Conservation (phyloP, 768 basidiomycete genomes). For the Boletus rex-veris region DNA sequence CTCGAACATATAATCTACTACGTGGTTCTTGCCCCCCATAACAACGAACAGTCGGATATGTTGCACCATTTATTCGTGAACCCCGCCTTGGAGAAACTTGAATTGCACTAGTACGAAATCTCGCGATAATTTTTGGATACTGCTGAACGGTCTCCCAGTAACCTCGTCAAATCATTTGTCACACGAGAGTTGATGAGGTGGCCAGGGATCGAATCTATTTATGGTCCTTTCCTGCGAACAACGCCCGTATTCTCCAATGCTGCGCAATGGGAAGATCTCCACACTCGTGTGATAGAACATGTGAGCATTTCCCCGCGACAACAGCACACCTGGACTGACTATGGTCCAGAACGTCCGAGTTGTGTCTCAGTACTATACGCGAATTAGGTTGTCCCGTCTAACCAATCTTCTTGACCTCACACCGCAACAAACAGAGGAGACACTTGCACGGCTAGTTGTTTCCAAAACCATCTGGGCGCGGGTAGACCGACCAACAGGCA, state of each 20-base stretch:
- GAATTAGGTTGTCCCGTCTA: constrained; percentile 81
- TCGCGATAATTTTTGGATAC: constrained; percentile 1
- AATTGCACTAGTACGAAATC: constrained; percentile 73
- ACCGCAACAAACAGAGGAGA: constrained; percentile 79
- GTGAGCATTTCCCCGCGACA: constrained; percentile 44
- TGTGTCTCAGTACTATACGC: constrained; percentile 90
- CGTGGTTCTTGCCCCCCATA: constrained; percentile 87
- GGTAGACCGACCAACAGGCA: constrained; percentile 86
- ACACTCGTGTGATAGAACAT: constrained; percentile 94
- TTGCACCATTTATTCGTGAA: constrained; percentile 81
- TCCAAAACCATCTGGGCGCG: constrained; percentile 92
- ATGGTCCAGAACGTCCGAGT: constrained; percentile 85
- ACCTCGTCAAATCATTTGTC: constrained; percentile 90
- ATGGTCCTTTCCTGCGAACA: constrained; percentile 77
- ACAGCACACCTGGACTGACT: background rate
- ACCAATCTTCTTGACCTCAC: constrained; percentile 86
- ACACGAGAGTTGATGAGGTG: constrained; percentile 94
- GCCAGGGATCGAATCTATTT: constrained; percentile 88
- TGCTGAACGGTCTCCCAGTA: constrained; percentile 45
- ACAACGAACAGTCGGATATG: constrained; percentile 98
- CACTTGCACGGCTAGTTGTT: constrained; percentile 84
- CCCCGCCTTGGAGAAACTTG: constrained; percentile 74
- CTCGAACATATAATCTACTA: constrained; percentile 95
- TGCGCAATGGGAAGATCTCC: constrained; percentile 92
- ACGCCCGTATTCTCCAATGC: constrained; percentile 77